Evolutionary conservation across 495 filamentous ascomycete genomes (phyloP), one percentile per base, ranked within the genome.

Genomic region (Aspergillus haitiensis): DNA sequence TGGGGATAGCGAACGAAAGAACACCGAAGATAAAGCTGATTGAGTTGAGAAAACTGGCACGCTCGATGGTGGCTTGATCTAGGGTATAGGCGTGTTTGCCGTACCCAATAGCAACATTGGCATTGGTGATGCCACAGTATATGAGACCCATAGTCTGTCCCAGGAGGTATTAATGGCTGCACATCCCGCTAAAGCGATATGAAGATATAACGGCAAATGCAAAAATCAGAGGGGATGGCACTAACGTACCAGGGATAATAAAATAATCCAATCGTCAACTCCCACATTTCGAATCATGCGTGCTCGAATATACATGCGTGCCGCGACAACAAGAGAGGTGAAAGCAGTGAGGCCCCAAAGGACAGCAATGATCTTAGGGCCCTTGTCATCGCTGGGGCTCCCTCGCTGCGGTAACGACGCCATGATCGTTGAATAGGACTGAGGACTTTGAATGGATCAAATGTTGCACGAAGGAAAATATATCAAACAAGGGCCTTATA

Each of bases 251-350:
- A 79, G 69, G 44, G 80, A 71, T 2, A 69, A 27, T 1, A 72
- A 64, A 67, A 83, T 80, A 39, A 80, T 71, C 47, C 75, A 80
- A 63, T 86, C 82, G 70, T 85, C 82, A 27, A 64, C 51, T 3
- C 81, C 81, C 6, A 81, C 47, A 40, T 72, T 79, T 16, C 71
- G 74, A 31, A 80, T 59, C 55, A 84, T 69, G 18, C 62, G 61
- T 7, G 67, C 37, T 8, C 81, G 78, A 45, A 82, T 81, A 44
- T 72, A 83, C 31, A 83, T 68, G 47, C 82, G 73, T 21, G 74
- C 63, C 0, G 67, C 64, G 12, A 78, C 69, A 0, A 73, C 52
- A 7, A 78, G 27, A 15, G 67, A 52, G 0, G 76, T 74, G 5
- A 76, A 34, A 1, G 65, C 63, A 7, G 71, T 74, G 53, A 79